Base-by-base conservation (phyloP, 225 moss, liverwort and hornwort species). In the Takakia lepidozioides region DNA sequence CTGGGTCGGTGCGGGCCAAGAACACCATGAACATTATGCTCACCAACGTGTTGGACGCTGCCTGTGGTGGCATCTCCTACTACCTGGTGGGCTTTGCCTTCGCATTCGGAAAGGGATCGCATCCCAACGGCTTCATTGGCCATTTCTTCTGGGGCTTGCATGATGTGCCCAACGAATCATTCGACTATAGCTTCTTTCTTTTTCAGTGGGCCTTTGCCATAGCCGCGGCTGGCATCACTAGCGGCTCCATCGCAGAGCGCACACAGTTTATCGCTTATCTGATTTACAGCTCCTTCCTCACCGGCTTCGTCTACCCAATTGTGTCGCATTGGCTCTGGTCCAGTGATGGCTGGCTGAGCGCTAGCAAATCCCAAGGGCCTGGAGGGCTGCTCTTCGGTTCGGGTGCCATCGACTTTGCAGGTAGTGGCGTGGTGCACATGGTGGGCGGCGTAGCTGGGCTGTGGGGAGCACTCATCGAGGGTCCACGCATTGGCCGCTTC, bases 1-100 rank as follows among this genome's bases (percentile, higher is more conserved):
- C 92, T 2, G 92, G 92, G 1, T 92, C 92, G 3, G 92, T 92
- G 25, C 63, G 92, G 1, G 76, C 92, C 0, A 92, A 92, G 71
- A 92, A 92, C 60, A 81, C 92, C 10, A 85, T 85, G 80, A 92
- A 92, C 45, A 93, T 93, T 35, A 86, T 93, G 81, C 68, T 93
- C 55, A 93, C 93, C 10, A 93, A 93, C 13, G 75, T 93, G 2
- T 51, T 93, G 45, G 93, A 93, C 48, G 93, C 93, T 0, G 88
- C 88, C 1, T 81, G 80, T n/a, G 88, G 93, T 1, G 93, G 86
- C 0, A 46, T 93, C 20, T 88, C 93, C 9, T 93, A 85, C 42
- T 93, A 93, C 67, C 29, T 93, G 41, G 81, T 93, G 46, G 93
- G 93, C 0, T 92, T 61, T 21, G 88, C 83, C 2, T 93, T 93